Base-by-base conservation (phyloP, 164 flowering plant genomes). In the Litsea cubeba region DNA sequence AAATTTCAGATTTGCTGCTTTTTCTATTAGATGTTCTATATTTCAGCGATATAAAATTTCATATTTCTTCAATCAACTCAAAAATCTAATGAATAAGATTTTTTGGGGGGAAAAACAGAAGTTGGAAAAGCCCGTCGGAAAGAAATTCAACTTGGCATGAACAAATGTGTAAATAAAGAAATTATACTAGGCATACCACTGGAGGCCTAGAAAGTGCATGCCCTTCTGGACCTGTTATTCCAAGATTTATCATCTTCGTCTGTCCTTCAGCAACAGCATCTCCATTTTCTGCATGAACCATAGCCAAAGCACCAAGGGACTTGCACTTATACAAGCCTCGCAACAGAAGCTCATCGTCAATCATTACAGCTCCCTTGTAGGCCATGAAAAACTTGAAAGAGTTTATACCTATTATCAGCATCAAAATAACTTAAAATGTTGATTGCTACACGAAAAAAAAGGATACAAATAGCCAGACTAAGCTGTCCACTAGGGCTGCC, bases 241-340 rank as follows among this genome's bases (percentile, higher is more conserved):
- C 98, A 76, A 95, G 97, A 72, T 90, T 89, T 64, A 93, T 90
- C 94, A 95, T 92, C 82, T 89, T 87, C 50, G 84, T 85, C 78
- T 95, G 98, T 68, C 97, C 99, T 82, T 90, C 94, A 76, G 80
- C 88, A 35, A 91, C 97, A 76, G 92, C 99, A 85, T 95, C 99
- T 70, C 98, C 98, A 87, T 95, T 95, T 88, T 95, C 99, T 68
- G 99, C 99, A 83, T 95, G 99, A 69, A 95, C 99, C 99, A 91
- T 90, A 50, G 99, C 88, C 76, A 95, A 73, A 32, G 99, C 98
- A 77, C 99, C 99, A 84, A 95, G 94, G 70, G 98, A 85, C 83
- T 93, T 95, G 87, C 99, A 95, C 70, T 85, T 90, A 76, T 91
- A 86, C 60, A 95, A 80, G 65, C 92, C 99, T 81, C 90, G 85